phyloP scores from a whole-genome alignment of 768 basidiomycete genomes.

The Trametes villosa region DNA sequence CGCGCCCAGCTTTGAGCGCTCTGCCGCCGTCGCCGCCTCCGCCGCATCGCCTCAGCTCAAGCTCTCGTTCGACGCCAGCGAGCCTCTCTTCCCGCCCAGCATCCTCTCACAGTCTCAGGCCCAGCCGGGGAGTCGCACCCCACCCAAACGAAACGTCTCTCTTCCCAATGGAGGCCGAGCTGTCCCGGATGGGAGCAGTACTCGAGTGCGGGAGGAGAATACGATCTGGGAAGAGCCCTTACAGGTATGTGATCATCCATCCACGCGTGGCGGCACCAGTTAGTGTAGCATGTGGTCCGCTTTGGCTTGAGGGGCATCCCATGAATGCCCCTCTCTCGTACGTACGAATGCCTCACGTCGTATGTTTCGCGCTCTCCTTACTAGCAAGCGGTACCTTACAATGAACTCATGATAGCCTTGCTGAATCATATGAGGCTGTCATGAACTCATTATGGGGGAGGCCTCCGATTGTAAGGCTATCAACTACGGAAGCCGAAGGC shows the following conservation, averaged over 20 bases:
- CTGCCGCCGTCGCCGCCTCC: not conserved
- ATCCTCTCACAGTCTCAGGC: not conserved
- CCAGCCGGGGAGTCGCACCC: conserved; percentile 13
- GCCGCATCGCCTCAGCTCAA: conserved; percentile 26
- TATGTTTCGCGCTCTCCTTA: too few species aligned
- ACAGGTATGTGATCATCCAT: conserved; percentile 3
- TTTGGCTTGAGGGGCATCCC: not conserved
- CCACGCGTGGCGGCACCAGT: too few species aligned
- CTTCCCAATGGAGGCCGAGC: conserved; percentile 17
- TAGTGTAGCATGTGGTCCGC: too few species aligned
- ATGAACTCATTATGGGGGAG: too few species aligned
- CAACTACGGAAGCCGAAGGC: too few species aligned
- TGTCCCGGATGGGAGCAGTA: not conserved
- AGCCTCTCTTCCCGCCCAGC: conserved; percentile 27
- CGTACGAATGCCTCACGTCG: too few species aligned
- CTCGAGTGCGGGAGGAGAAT: not conserved
- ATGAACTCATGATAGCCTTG: too few species aligned
- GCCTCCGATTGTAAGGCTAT: too few species aligned
- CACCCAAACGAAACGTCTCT: conserved; percentile 30
- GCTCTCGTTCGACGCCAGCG: conserved; percentile 27
- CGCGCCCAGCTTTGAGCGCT: conserved; percentile 11
- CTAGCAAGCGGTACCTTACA: too few species aligned
- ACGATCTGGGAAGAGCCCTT: conserved; percentile 14
- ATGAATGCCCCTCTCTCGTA: too few species aligned
- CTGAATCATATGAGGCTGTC: too few species aligned